Conservation (phyloP, 305 asterid genomes). For the Fraxinus latifolia region DNA sequence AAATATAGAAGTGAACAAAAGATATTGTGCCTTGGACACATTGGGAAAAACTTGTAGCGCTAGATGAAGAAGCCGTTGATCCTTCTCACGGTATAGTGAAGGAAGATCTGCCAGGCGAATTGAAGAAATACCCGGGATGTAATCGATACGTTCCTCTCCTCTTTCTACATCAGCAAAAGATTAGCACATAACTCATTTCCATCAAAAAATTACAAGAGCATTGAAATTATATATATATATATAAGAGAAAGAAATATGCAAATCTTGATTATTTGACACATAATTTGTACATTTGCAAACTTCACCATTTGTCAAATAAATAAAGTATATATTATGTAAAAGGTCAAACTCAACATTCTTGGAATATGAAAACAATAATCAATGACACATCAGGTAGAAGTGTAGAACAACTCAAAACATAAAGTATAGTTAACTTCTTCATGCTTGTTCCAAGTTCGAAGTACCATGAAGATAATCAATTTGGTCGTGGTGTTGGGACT, state of each 20-base stretch:
- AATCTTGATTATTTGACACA: background rate
- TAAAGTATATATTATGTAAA: background rate
- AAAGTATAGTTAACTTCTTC: background rate
- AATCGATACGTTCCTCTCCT: slow-evolving; percentile 44
- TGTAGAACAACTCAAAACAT: background rate
- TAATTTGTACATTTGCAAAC: background rate
- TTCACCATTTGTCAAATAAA: background rate
- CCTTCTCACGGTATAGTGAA: slow-evolving; percentile 27
- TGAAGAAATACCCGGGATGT: slow-evolving; percentile 44
- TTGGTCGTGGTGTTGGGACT: background rate
- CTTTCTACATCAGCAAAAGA: slow-evolving; percentile 27
- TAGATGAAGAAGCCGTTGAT: slow-evolving; percentile 28
- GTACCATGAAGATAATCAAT: background rate
- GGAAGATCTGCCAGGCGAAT: slow-evolving; percentile 52
- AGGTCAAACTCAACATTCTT: background rate
- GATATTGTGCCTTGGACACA: slow-evolving; percentile 36
- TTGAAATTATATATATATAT: background rate
- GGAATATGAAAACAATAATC: background rate
- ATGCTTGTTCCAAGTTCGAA: background rate
- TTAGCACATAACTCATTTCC: background rate
- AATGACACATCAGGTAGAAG: background rate
- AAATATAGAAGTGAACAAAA: slow-evolving; percentile 33
- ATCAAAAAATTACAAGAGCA: background rate
- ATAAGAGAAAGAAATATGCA: background rate
- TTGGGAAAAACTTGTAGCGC: slow-evolving; percentile 25